Evolutionary conservation across 129 eudicot genomes (phyloP).

Genomic region (Chrysanthemum seticuspe): DNA sequence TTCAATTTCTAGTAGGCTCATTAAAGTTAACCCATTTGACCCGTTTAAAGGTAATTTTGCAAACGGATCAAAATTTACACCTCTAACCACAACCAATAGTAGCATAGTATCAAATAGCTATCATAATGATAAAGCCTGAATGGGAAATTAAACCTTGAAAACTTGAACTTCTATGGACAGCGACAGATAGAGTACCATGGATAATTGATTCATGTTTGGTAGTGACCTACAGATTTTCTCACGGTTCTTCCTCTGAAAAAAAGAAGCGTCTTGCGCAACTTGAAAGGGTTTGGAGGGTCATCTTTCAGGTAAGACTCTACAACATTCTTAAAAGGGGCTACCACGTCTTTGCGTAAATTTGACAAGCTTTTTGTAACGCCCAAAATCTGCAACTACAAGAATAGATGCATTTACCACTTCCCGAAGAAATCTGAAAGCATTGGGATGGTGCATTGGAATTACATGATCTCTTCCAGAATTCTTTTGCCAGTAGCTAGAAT

Average conservation of each 20-base stretch:
- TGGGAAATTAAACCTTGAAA: too few relatives aligned
- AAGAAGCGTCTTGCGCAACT: conserved; percentile 65
- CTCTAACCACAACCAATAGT: too few relatives aligned
- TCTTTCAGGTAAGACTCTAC: conserved; percentile 66
- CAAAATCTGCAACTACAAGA: conserved; percentile 60
- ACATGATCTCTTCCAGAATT: conserved; percentile 90
- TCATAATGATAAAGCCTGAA: too few relatives aligned
- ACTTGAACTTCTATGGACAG: conserved; percentile 18
- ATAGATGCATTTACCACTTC: conserved; percentile 38
- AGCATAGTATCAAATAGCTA: too few relatives aligned
- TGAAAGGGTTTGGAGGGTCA: conserved; percentile 57
- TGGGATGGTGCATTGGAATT: conserved; percentile 92
- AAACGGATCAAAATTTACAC: too few relatives aligned
- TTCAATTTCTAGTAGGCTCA: too few relatives aligned
- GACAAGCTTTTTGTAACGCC: conserved; percentile 59
- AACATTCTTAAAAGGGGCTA: conserved; percentile 87
- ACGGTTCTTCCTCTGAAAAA: conserved; percentile 85
- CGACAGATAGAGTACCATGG: conserved; percentile 10
- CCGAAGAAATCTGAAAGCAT: conserved; percentile 81
- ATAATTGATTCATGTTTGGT: conserved; percentile 25
- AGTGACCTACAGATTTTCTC: conserved; percentile 19
- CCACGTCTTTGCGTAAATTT: conserved; percentile 76
- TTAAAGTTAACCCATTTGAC: too few relatives aligned
- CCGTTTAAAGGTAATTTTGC: too few relatives aligned
- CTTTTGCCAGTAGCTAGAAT: conserved; percentile 70